These are phyloP conservation scores for Leccinum rimulosum DNA, from an alignment of 768 basidiomycete genomes.

Conservation along the genomic window DNA sequence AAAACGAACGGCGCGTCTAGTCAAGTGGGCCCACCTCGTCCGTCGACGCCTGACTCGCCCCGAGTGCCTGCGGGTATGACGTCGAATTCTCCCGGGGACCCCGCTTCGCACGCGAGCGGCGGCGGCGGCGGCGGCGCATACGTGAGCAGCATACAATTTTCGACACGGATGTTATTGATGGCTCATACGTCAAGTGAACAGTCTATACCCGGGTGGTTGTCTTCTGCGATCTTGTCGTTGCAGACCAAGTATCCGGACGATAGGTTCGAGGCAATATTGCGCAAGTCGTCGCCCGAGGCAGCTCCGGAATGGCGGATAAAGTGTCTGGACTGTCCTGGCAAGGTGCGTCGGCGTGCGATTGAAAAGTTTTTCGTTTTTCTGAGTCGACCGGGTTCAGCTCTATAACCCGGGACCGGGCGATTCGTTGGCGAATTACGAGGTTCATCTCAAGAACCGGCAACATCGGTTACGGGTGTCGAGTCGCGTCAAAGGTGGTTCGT, in stretches of 20 bases:
- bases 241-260: slow-evolving; percentile 77
- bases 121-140: slow-evolving; percentile 13
- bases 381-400: slow-evolving; percentile 42
- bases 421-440: slow-evolving; percentile 85
- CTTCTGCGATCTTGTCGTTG: slow-evolving; percentile 63
- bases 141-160: slow-evolving; percentile 23
- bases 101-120: slow-evolving; percentile 9
- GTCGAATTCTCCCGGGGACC: slow-evolving; percentile 21
- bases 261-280: slow-evolving; percentile 72
- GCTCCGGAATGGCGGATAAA: slow-evolving; percentile 86
- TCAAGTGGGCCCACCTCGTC: slow-evolving; percentile 16
- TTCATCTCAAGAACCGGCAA: slow-evolving; percentile 84
- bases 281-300: slow-evolving; percentile 52
- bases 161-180: slow-evolving; percentile 31
- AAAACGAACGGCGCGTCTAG: slow-evolving; percentile 54
- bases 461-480: slow-evolving; percentile 74
- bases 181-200: slow-evolving; percentile 33
- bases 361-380: neutral
- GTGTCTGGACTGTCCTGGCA: slow-evolving; percentile 91
- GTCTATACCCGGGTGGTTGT: slow-evolving; percentile 67
- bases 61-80: slow-evolving; percentile 8
- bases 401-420: slow-evolving; percentile 91
- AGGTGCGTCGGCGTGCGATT: slow-evolving; percentile 45
- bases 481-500: slow-evolving; percentile 34
- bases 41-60: slow-evolving; percentile 27